phyloP scores from a whole-genome alignment of 2,329 filamentous ascomycete species.

The Phoma herbarum region DNA sequence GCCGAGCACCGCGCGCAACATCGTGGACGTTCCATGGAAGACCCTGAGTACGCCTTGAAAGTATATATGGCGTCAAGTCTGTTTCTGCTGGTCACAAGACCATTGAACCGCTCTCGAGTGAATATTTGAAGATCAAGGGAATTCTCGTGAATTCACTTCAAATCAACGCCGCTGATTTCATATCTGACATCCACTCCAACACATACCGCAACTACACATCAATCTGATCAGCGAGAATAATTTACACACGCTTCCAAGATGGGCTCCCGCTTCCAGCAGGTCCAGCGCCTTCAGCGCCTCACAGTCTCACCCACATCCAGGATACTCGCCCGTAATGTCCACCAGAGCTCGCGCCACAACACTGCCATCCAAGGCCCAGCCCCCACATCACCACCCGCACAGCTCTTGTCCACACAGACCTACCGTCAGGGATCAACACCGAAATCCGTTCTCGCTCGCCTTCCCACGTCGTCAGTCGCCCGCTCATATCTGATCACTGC shows the following conservation, averaged over 20 bases:
- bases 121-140: constrained; percentile 8
- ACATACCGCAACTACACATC: constrained; percentile 10
- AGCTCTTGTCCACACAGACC: constrained; percentile 29
- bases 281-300: constrained; percentile 35
- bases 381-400: constrained; percentile 25
- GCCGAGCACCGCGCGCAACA: constrained; percentile 35
- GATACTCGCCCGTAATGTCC: constrained; percentile 40
- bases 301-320: constrained; percentile 33
- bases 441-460: constrained; percentile 64
- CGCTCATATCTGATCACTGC: constrained; percentile 74
- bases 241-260: constrained; percentile 19
- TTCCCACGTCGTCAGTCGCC: constrained; percentile 72
- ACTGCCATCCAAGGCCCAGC: constrained; percentile 38
- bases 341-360: constrained; percentile 43
- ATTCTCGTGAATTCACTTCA: constrained; percentile 2
- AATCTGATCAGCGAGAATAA: background rate
- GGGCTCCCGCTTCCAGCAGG: constrained; percentile 34
- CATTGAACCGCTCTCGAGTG: constrained; percentile 12
- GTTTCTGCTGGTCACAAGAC: constrained; percentile 16
- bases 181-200: constrained; percentile 1
- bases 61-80: constrained; percentile 38
- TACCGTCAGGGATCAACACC: constrained; percentile 24
- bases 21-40: constrained; percentile 24
- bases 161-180: background rate
- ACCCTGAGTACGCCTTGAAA: constrained; percentile 20